These are phyloP conservation scores for Liquidambar formosana DNA, from an alignment of 164 flowering plant species.

Conservation along the genomic window DNA sequence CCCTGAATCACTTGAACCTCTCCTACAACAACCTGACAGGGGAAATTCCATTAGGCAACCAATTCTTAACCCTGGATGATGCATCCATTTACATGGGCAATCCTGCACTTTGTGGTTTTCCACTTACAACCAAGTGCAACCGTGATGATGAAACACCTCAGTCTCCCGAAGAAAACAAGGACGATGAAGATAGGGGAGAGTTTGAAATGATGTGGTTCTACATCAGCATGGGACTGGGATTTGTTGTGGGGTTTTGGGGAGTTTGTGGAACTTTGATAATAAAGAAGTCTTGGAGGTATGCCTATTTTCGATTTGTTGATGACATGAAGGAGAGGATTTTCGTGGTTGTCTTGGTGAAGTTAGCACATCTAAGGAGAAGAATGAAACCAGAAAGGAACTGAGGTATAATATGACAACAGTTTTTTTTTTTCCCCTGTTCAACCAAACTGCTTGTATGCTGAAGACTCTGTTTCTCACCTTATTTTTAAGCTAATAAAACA, in stretches of 20 bases:
- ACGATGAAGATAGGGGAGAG: background rate
- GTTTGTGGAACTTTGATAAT: background rate
- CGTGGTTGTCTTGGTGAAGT: background rate
- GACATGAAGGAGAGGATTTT: background rate
- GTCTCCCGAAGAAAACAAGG: background rate
- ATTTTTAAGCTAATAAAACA: too few relatives aligned
- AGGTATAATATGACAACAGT: too few relatives aligned
- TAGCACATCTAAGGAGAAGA: background rate
- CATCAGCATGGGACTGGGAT: too few relatives aligned
- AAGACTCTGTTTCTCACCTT: too few relatives aligned
- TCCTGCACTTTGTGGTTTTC: background rate
- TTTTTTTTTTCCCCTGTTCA: too few relatives aligned
- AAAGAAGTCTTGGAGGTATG: background rate
- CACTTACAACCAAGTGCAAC: background rate
- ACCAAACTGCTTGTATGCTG: too few relatives aligned
- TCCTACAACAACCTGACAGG: background rate
- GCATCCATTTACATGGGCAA: background rate
- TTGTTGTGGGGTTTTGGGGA: too few relatives aligned
- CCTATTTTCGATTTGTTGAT: background rate
- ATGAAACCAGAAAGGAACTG: background rate
- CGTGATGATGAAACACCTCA: background rate
- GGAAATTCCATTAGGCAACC: constrained; percentile 2
- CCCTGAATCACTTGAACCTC: background rate
- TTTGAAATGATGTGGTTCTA: too few relatives aligned
- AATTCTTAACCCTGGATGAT: background rate